Conservation (phyloP, 2,329 filamentous ascomycete species). For the Fusarium floridanum region DNA sequence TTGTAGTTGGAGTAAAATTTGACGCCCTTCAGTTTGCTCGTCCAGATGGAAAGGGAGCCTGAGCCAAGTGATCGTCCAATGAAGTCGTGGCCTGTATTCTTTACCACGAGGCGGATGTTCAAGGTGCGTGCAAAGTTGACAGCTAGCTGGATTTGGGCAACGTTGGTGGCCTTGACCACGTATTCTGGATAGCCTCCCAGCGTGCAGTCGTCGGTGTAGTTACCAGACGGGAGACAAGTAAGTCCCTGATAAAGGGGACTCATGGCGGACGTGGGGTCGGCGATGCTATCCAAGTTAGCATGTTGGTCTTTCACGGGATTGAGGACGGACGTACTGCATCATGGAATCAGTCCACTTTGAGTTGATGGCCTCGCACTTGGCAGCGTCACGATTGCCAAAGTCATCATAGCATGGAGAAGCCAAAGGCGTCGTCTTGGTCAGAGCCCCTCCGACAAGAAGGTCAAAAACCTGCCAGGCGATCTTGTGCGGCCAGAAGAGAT, state of each 20-base stretch:
- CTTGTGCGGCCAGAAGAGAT: background rate
- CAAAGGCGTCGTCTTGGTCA: background rate
- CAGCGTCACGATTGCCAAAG: background rate
- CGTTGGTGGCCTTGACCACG: background rate
- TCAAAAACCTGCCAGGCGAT: background rate
- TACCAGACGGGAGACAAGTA: background rate
- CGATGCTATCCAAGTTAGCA: background rate
- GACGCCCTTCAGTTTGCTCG: constrained; percentile 63
- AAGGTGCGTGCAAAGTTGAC: constrained; percentile 58
- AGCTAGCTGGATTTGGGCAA: background rate
- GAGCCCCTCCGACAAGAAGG: background rate
- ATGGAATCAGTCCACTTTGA: background rate
- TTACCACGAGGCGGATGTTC: constrained; percentile 66
- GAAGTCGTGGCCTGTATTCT: constrained; percentile 70
- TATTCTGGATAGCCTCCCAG: background rate
- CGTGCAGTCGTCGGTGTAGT: background rate
- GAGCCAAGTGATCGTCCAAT: constrained; percentile 70
- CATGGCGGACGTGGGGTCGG: background rate
- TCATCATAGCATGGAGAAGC: background rate
- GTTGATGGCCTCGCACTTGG: background rate
- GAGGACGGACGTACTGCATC: background rate
- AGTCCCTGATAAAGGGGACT: background rate
- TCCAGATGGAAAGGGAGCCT: constrained; percentile 67
- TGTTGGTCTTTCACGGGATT: background rate
- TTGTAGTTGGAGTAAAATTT: constrained; percentile 54